phyloP scores from a whole-genome alignment of 2,329 filamentous ascomycete species.

The Diaporthe sp. region DNA sequence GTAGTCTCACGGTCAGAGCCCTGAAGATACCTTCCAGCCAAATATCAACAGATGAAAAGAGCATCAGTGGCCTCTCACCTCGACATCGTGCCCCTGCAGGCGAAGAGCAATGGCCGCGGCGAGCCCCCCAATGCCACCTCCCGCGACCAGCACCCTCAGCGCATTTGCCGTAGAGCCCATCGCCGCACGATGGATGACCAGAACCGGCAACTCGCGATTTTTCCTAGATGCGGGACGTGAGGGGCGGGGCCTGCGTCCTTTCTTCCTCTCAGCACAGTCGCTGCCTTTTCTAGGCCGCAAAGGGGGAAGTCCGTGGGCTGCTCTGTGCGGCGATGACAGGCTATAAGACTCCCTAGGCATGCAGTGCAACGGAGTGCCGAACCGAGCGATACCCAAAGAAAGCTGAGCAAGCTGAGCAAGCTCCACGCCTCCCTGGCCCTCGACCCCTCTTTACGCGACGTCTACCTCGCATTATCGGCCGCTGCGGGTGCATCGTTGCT shows the following conservation, averaged over 20 bases:
- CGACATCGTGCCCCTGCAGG: constrained; percentile 37
- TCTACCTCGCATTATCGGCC: not conserved
- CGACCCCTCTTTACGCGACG: not conserved
- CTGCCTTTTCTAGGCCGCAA: not conserved
- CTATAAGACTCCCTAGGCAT: not conserved
- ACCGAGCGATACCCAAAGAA: not conserved
- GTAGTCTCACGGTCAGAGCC: not conserved
- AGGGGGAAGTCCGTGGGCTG: not conserved
- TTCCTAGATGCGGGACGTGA: not conserved
- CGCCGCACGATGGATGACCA: not conserved
- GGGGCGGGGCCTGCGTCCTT: not conserved
- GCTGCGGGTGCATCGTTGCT: not conserved
- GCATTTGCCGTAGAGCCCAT: constrained; percentile 15
- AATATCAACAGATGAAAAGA: too few relatives aligned
- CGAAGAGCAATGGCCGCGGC: constrained; percentile 37
- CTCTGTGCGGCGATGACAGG: not conserved
- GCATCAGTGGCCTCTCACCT: not conserved
- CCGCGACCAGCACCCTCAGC: constrained; percentile 35
- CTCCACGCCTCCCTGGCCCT: not conserved
- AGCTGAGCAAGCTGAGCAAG: not conserved
- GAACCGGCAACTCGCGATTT: not conserved
- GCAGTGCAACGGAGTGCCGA: not conserved
- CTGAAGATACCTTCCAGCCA: too few relatives aligned
- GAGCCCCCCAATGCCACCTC: constrained; percentile 38
- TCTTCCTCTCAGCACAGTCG: not conserved